Evolutionary conservation across 257 asterid genomes (phyloP).

Genomic region (Ehretia macrophylla): DNA sequence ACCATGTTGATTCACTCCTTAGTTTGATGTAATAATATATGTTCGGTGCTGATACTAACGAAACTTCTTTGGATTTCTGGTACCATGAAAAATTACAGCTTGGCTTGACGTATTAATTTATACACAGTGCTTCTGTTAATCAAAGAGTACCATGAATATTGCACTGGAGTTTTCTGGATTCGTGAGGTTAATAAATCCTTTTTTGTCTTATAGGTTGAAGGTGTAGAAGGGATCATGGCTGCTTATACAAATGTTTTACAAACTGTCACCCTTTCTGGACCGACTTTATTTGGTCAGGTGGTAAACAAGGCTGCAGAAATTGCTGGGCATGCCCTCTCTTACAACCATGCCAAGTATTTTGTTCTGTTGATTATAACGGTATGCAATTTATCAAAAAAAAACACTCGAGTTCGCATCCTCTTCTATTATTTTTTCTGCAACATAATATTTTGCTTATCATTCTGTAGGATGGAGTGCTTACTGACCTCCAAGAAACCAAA

Average conservation of each 20-base stretch:
- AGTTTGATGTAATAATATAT: too few species aligned
- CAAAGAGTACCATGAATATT: background rate
- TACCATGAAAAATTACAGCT: too few species aligned
- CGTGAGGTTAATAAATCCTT: background rate
- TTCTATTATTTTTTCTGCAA: background rate
- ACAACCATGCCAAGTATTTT: constrained; percentile 50
- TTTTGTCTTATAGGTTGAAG: constrained; percentile 44
- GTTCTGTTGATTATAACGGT: constrained; percentile 72
- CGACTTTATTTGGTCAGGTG: constrained; percentile 78
- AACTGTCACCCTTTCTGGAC: constrained; percentile 60
- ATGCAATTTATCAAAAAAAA: constrained; percentile 9
- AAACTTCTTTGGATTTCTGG: too few species aligned
- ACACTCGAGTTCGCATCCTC: background rate
- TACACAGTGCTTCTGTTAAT: background rate
- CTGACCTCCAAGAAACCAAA: constrained; percentile 61
- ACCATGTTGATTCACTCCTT: too few species aligned
- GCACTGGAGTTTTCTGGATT: background rate
- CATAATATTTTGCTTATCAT: background rate
- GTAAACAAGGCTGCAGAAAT: constrained; percentile 68
- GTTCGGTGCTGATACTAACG: too few species aligned
- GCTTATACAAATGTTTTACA: constrained; percentile 66
- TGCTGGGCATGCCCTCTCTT: constrained; percentile 51
- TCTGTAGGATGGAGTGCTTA: constrained; percentile 67
- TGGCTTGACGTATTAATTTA: too few species aligned
- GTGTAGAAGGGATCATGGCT: constrained; percentile 74